Evolutionary conservation across 352 stramenopile genomes (phyloP).

Genomic region (Globisporangium nodosum): DNA sequence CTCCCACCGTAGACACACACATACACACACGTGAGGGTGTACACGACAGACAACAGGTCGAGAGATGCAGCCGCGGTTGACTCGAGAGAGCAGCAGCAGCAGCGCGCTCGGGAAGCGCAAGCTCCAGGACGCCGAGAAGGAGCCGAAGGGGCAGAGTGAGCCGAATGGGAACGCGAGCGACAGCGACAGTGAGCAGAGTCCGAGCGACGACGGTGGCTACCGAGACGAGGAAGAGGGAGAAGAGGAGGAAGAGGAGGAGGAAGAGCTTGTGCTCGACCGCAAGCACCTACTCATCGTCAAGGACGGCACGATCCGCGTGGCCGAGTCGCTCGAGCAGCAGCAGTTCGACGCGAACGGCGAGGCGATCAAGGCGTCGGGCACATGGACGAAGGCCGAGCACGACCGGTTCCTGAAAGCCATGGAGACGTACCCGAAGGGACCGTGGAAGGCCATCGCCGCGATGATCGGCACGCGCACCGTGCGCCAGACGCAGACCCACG

Average conservation of each 20-base stretch:
- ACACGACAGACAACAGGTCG: not conserved
- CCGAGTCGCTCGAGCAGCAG: constrained; percentile 53
- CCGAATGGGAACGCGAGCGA: constrained; percentile 4
- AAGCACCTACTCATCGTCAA: constrained; percentile 76
- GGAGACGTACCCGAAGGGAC: constrained; percentile 19
- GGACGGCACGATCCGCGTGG: constrained; percentile 60
- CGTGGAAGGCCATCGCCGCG: constrained; percentile 15
- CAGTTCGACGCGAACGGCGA: constrained; percentile 40
- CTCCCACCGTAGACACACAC: not conserved
- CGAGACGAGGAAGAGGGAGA: constrained; percentile 14
- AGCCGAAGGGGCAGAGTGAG: constrained; percentile 1
- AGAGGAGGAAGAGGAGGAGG: constrained; percentile 14
- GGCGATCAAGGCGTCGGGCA: constrained; percentile 14
- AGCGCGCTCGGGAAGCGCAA: constrained; percentile 7
- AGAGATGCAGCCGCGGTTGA: no score
- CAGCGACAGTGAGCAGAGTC: constrained; percentile 2
- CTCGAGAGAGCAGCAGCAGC: not conserved
- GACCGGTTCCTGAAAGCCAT: constrained; percentile 19
- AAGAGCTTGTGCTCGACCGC: constrained; percentile 46
- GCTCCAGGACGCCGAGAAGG: not conserved
- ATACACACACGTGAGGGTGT: not conserved
- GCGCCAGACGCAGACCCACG: constrained; percentile 11
- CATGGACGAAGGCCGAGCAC: constrained; percentile 20
- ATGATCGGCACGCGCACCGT: constrained; percentile 20
- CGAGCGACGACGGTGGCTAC: constrained; percentile 10